phyloP scores from a whole-genome alignment of 305 asterid species.

The Fraxinus sp. region DNA sequence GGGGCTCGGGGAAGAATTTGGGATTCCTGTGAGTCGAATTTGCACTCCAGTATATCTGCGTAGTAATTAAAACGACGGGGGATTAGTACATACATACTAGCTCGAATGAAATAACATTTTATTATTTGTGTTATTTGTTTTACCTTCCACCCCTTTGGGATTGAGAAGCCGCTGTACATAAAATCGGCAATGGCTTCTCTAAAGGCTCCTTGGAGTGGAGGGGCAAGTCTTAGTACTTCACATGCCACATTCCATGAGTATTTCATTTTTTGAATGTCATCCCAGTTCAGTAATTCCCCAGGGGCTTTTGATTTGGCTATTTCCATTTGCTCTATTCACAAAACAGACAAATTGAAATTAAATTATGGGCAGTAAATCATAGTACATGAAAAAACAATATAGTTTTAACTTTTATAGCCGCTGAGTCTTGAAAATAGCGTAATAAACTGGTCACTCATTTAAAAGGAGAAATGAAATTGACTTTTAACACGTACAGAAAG shows the following conservation, averaged over 20 bases:
- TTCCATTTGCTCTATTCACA: constrained; percentile 63
- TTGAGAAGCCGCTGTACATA: constrained; percentile 60
- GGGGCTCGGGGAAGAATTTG: constrained; percentile 51
- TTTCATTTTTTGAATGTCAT: constrained; percentile 66
- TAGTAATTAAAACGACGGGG: neutral
- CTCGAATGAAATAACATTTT: neutral
- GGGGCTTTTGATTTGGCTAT: constrained; percentile 51
- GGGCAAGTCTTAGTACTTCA: constrained; percentile 69
- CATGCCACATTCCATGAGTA: constrained; percentile 81
- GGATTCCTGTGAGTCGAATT: constrained; percentile 71
- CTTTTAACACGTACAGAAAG: neutral
- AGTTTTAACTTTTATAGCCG: neutral
- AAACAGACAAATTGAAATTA: neutral
- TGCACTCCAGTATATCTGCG: constrained; percentile 72
- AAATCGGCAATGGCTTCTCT: constrained; percentile 68
- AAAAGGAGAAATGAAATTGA: too few species aligned
- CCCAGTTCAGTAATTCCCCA: constrained; percentile 66
- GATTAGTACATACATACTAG: too few species aligned
- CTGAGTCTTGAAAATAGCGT: too few species aligned
- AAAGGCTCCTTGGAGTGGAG: constrained; percentile 77
- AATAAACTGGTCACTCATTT: too few species aligned
- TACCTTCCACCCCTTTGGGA: constrained; percentile 89
- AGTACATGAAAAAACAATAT: neutral
- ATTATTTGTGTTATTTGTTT: neutral
- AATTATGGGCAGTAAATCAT: neutral